Evolutionary conservation across 352 stramenopile species (phyloP).

Genomic region (Globisporangium echinulatum): DNA sequence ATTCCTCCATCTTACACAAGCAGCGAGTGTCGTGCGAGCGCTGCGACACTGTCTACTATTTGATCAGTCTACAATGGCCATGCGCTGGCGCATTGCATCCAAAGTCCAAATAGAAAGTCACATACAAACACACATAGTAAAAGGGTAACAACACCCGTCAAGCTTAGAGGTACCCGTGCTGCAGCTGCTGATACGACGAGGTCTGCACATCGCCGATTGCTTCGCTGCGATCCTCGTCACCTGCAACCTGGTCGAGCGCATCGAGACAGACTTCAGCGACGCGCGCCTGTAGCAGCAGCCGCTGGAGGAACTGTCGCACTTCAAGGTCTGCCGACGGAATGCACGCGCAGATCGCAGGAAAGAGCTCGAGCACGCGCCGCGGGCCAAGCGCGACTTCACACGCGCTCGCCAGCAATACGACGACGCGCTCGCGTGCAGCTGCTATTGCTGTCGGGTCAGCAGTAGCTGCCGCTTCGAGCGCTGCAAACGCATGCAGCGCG

Average conservation of each 20-base stretch:
- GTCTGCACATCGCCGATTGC: neutral
- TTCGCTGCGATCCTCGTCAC: neutral
- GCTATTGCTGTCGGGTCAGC: constrained; percentile 5
- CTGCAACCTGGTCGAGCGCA: constrained; percentile 19
- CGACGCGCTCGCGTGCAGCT: constrained; percentile 49
- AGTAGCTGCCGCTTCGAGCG: constrained; percentile 21
- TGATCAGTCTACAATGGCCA: too few relatives aligned
- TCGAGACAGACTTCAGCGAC: constrained; percentile 52
- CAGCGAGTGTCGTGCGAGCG: too few relatives aligned
- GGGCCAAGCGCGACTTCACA: constrained; percentile 47
- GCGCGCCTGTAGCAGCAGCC: constrained; percentile 44
- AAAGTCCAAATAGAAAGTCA: too few relatives aligned
- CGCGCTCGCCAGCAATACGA: constrained; percentile 56
- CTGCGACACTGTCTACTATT: too few relatives aligned
- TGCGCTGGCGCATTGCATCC: too few relatives aligned
- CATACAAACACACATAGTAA: too few relatives aligned
- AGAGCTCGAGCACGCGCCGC: constrained; percentile 65
- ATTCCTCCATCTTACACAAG: too few relatives aligned
- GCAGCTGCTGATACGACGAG: neutral
- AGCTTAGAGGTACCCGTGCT: neutral
- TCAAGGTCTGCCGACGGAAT: constrained; percentile 63
- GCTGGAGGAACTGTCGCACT: constrained; percentile 64
- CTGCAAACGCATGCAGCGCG: constrained; percentile 38
- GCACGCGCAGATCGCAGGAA: constrained; percentile 65
- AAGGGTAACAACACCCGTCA: neutral